Percentiles rank a stretch among this genome's conserved stretches.
phyloP scores from a whole-genome alignment of 225 moss, liverwort and hornwort genomes.

The Rhytidiadelphus loreus region DNA sequence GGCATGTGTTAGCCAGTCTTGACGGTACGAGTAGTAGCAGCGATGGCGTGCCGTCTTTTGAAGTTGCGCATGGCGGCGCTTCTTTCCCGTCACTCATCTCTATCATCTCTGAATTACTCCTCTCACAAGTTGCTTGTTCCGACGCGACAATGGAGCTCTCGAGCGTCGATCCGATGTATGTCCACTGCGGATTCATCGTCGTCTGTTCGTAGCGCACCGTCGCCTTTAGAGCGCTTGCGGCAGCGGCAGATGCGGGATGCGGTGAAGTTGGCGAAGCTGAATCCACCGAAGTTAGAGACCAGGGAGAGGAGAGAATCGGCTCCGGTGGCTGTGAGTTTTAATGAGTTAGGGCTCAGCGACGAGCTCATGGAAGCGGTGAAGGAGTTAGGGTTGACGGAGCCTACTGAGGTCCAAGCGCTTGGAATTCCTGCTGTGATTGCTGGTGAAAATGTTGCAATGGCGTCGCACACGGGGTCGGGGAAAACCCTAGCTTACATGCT shows the following conservation, averaged over 20 bases:
- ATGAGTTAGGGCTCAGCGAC: slow-evolving; percentile 61
- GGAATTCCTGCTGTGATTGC: slow-evolving; percentile 86
- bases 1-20: not conserved
- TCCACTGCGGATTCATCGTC: not conserved
- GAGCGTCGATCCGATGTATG: slow-evolving; percentile 19
- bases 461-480: slow-evolving; percentile 94
- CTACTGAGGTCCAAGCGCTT: slow-evolving; percentile 88
- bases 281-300: slow-evolving; percentile 1
- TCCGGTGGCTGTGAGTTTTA: slow-evolving; percentile 19
- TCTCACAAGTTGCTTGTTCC: not conserved
- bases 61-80: slow-evolving; percentile 26
- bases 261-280: slow-evolving; percentile 20
- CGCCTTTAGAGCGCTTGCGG: slow-evolving; percentile 38
- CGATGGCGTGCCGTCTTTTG: slow-evolving; percentile 39
- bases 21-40: not conserved
- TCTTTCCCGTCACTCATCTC: slow-evolving; percentile 13
- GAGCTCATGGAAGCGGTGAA: slow-evolving; percentile 71
- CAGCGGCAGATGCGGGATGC: slow-evolving; percentile 56
- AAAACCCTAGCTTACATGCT: slow-evolving; percentile 98
- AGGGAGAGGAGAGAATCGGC: not conserved
- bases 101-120: not conserved
- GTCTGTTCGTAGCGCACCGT: not conserved
- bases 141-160: slow-evolving; percentile 9
- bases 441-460: slow-evolving; percentile 80
- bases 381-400: slow-evolving; percentile 65